A percentile compares a stretch with the other conserved stretches of the same genome.
phyloP scores from a whole-genome alignment of 148 eudicot species.

The Cornus controversa region DNA sequence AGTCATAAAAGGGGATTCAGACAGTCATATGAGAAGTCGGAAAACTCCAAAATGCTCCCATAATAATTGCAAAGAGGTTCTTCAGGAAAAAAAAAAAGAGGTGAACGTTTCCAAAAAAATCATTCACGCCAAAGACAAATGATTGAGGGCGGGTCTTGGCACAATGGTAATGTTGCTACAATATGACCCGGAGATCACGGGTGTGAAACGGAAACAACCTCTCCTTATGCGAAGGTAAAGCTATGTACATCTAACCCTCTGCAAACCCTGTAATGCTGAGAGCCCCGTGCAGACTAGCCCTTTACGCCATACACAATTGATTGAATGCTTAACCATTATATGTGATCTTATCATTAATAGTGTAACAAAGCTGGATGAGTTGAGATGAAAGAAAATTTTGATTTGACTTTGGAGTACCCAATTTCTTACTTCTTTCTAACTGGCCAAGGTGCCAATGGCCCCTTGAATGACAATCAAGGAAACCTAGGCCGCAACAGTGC shows the following conservation, averaged over 20 bases:
- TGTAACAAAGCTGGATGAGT: not conserved
- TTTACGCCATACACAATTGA: not conserved
- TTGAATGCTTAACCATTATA: not conserved
- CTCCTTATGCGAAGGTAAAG: no score
- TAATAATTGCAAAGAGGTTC: not conserved
- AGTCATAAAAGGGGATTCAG: not conserved
- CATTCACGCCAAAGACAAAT: no score
- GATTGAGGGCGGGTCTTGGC: no score
- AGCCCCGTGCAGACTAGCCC: not conserved
- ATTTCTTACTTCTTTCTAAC: not conserved
- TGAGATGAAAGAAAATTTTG: not conserved
- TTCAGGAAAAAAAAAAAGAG: no score
- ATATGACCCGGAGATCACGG: no score
- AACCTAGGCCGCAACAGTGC: no score
- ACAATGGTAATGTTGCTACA: no score
- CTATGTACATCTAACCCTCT: no score
- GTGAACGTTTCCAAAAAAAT: not conserved
- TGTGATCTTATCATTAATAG: not conserved
- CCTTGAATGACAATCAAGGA: not conserved
- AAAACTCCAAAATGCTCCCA: not conserved
- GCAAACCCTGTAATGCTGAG: no score
- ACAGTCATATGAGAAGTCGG: not conserved
- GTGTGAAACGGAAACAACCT: no score
- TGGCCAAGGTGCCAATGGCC: not conserved
- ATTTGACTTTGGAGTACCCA: not conserved